These are phyloP conservation scores for Septoria petroselini DNA, from an alignment of 2,329 filamentous ascomycete genomes.

Conservation along the genomic window DNA sequence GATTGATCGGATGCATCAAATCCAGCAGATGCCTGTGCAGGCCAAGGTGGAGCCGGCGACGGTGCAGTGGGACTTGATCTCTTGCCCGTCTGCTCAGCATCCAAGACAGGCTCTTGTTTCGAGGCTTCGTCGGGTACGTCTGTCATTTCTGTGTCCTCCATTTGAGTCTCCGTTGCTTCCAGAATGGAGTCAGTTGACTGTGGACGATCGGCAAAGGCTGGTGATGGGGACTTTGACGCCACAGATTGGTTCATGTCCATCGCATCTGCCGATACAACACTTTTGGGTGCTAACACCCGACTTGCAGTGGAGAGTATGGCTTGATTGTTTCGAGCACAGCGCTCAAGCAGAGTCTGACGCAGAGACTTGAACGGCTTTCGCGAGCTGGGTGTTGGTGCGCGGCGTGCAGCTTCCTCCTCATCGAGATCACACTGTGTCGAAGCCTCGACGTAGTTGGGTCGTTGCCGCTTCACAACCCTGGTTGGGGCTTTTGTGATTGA, in stretches of 20 bases:
- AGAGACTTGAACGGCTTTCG: slow-evolving; percentile 32
- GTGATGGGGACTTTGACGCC: slow-evolving; percentile 4
- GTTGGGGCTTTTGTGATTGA: slow-evolving; percentile 15
- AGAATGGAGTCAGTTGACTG: not conserved
- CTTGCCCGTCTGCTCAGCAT: not conserved
- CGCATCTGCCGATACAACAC: slow-evolving; percentile 11
- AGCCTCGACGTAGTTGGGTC: slow-evolving; percentile 34
- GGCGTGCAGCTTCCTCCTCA: slow-evolving; percentile 30
- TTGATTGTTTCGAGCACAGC: slow-evolving; percentile 36
- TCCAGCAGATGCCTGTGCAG: slow-evolving; percentile 12
- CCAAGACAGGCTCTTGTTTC: slow-evolving; percentile 1
- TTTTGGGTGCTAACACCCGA: slow-evolving; percentile 1
- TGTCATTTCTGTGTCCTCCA: slow-evolving; percentile 25
- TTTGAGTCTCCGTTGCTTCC: slow-evolving; percentile 1
- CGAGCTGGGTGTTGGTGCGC: slow-evolving; percentile 22
- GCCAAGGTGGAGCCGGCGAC: slow-evolving; percentile 16
- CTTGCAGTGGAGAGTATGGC: slow-evolving; percentile 12
- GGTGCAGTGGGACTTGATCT: slow-evolving; percentile 9
- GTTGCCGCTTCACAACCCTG: slow-evolving; percentile 24
- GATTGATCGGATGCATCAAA: slow-evolving; percentile 7
- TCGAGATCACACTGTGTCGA: slow-evolving; percentile 38
- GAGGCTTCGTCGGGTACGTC: slow-evolving; percentile 18
- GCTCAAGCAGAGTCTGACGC: slow-evolving; percentile 35
- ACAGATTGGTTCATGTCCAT: slow-evolving; percentile 26
- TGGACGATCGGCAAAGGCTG: slow-evolving; percentile 2